Base-by-base conservation (phyloP, 371 early-diverging fungal genomes). In the Mucor piriformis region DNA sequence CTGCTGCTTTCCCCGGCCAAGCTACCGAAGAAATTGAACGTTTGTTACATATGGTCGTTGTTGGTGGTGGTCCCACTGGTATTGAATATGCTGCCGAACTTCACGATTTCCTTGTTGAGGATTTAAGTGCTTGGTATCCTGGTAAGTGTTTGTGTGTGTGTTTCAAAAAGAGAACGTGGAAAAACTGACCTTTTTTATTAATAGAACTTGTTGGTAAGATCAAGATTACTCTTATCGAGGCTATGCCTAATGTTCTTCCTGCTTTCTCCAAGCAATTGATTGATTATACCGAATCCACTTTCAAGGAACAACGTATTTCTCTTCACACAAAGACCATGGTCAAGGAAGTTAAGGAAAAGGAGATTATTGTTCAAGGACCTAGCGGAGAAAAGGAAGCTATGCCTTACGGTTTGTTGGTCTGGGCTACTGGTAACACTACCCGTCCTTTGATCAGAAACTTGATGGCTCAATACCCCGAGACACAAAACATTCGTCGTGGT, bases 61-160 rank as follows among this genome's bases (percentile, higher is more conserved):
- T 95, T 7, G 97, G 97, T 38, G 97, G 96, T 48, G 97, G 97
- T 8, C 97, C 97, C 15, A 95, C 97, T 0, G 97, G 97, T 59
- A 89, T 95, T 23, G 97, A 97, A 71, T 95, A 93, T 65, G 95
- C 96, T 6, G 96, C 92, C 16, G 97, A 95, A 81, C 81, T 97
- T 37, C 89, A 94, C 66, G 97, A 97, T 79, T 95, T 95, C 69
- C 69, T 97, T 66, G 73, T 83, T 50, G 94, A 94, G 42, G 95
- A 95, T 66, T 69, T 95, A 63, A 73, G 81, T 20, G 73, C 77
- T 27, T 94, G 94, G 95, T 95, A 93, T 74, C 95, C 94, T 18
- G 79, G 73, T 75, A 72, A 57, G 51, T 25, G 33, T 21, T n/a
- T n/a, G n/a, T n/a, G n/a, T 38, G 35, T 37, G 25, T 37, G 43